Base-by-base conservation (phyloP, 106 monocot species). In the Cymbidium sinense region DNA sequence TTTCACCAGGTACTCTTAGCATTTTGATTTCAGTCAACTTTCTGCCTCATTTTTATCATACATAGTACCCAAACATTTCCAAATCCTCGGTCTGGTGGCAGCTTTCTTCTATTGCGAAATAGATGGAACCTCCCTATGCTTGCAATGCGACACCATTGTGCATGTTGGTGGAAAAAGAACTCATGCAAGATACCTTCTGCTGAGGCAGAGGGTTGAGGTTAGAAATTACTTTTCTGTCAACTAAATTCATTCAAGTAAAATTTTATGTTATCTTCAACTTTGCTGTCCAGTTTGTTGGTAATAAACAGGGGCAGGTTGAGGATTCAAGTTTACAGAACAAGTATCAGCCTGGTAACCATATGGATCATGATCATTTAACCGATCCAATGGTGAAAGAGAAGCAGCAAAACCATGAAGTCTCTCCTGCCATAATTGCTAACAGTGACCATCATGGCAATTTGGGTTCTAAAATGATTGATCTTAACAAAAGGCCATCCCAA, bases 91-190 rank as follows among this genome's bases (percentile, higher is more conserved):
- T 80, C 23, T 81, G 76, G 29, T 31, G 85, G 79, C 78, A 98
- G 96, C 94, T 79, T 98, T 98, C 83, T 98, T 98, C 77, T 98
- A 92, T 75, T 94, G 94, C 73, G 91, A 88, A 87, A 86, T 98
- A 82, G 96, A 98, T 88, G 96, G 96, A 52, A 98, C 88, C 73
- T 98, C 96, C 62, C 88, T 98, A 34, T 98, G 96, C 83, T 83
- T 98, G 86, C 94, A 90, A 76, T 98, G 96, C 78, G 96, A 98
- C 81, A 94, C 91, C 86, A 87, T 90, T 77, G 96, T 96, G 39
- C 96, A 96, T 84, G 96, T 96, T 74, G 96, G 94, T 33, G 96
- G 96, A 25, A 96, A 96, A 84, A 84, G 89, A 82, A 92, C 92
- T 27, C 96, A 98, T 84, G 82, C 82, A 78, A 90, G 96, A 82